These are phyloP conservation scores for Leucocoprinus birnbaumii DNA, from an alignment of 768 basidiomycete species.

Conservation along the genomic window DNA sequence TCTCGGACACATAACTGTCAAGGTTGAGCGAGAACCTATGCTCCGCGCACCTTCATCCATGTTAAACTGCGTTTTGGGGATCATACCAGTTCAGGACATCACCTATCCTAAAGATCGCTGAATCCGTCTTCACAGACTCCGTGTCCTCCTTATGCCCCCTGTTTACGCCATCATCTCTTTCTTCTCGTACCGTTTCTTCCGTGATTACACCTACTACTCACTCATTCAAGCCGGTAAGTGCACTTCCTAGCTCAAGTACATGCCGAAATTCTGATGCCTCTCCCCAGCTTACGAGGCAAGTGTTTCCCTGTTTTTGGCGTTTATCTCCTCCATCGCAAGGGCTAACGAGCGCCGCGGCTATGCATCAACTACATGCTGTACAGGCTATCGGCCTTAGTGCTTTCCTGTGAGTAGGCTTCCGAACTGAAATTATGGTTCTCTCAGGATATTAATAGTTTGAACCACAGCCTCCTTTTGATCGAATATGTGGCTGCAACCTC, in stretches of 20 bases:
- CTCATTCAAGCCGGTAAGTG: slow-evolving; percentile 43
- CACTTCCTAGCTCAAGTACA: slow-evolving; percentile 9
- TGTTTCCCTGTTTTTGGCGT: slow-evolving; percentile 2
- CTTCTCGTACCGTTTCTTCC: slow-evolving; percentile 82
- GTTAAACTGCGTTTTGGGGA: no score
- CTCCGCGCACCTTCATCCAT: not conserved
- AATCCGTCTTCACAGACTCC: slow-evolving; percentile 42
- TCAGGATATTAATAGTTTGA: not conserved
- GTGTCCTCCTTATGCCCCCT: slow-evolving; percentile 82
- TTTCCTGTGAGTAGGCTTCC: slow-evolving; percentile 81
- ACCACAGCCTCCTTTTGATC: slow-evolving; percentile 66
- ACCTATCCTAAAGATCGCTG: slow-evolving; percentile 3
- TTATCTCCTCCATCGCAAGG: not conserved
- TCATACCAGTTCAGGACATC: not conserved
- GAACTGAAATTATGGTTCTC: not conserved
- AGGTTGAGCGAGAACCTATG: no score
- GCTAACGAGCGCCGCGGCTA: not conserved
- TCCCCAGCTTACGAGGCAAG: slow-evolving; percentile 65
- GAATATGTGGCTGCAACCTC: slow-evolving; percentile 81
- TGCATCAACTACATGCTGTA: not conserved
- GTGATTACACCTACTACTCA: slow-evolving; percentile 59
- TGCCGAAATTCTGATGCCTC: slow-evolving; percentile 5
- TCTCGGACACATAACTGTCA: no score
- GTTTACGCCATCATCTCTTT: slow-evolving; percentile 83
- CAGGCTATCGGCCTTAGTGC: slow-evolving; percentile 83